These are phyloP conservation scores for Globisporangium heterothallicum DNA, from an alignment of 352 stramenopile species.

Conservation along the genomic window DNA sequence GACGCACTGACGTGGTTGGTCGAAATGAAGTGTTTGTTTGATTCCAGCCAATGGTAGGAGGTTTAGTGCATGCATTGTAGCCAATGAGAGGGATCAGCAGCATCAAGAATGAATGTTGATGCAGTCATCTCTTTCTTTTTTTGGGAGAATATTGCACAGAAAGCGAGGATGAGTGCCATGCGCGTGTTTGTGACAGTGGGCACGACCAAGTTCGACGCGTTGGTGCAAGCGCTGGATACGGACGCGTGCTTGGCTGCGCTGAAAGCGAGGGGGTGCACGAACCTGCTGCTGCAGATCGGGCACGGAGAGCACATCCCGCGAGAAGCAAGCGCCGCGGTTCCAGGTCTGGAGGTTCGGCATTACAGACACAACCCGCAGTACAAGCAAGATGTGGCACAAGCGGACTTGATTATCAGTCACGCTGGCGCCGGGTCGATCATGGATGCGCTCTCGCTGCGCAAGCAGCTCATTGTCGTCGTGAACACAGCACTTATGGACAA, in stretches of 20 bases:
- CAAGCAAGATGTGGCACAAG: conserved; percentile 82
- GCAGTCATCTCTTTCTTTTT: no score
- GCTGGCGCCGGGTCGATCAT: conserved; percentile 93
- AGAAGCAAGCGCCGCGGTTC: conserved; percentile 10
- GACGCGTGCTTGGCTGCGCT: conserved; percentile 52
- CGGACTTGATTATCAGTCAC: conserved; percentile 94
- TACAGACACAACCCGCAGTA: conserved; percentile 92
- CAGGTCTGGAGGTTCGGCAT: conserved; percentile 34
- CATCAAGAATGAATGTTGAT: no score
- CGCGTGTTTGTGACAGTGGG: conserved; percentile 91
- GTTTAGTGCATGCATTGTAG: neutral
- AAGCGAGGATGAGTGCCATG: conserved; percentile 2
- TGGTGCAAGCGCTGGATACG: conserved; percentile 72
- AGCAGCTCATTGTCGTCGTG: conserved; percentile 91
- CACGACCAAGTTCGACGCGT: conserved; percentile 92
- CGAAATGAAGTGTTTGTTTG: neutral
- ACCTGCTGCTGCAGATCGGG: conserved; percentile 80
- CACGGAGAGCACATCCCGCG: conserved; percentile 54
- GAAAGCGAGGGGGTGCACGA: conserved; percentile 43
- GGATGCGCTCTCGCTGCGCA: conserved; percentile 79
- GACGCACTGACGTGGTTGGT: neutral
- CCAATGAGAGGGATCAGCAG: no score
- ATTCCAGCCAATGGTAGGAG: neutral
- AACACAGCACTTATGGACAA: conserved; percentile 97
- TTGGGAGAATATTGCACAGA: no score